Evolutionary conservation across 1,284 basidiomycete species (phyloP).

Genomic region (Cystobasidiaceae sp.): DNA sequence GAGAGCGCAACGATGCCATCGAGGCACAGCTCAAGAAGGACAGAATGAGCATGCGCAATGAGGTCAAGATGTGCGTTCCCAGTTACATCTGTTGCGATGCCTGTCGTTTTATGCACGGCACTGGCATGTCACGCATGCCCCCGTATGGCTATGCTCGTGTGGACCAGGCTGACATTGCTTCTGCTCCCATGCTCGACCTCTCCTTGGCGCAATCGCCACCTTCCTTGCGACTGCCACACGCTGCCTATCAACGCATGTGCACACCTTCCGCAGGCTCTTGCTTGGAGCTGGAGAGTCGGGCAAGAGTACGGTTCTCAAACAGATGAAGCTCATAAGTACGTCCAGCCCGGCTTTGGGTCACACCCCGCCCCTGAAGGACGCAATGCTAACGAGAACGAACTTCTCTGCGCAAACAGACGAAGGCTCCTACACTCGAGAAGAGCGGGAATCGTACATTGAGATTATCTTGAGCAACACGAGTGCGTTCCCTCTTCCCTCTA

Average conservation of each 20-base stretch:
- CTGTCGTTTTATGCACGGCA: background rate
- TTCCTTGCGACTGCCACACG: too few relatives aligned
- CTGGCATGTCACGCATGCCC: background rate
- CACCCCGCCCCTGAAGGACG: background rate
- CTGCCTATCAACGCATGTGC: background rate
- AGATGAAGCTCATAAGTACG: constrained; percentile 88
- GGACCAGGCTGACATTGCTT: background rate
- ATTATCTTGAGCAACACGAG: constrained; percentile 91
- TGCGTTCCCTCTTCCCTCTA: constrained; percentile 51
- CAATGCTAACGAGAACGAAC: background rate
- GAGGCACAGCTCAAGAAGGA: constrained; percentile 92
- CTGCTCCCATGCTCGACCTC: too few relatives aligned
- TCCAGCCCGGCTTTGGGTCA: background rate
- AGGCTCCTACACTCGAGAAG: constrained; percentile 75
- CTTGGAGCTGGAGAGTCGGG: constrained; percentile 90
- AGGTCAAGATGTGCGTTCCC: constrained; percentile 61
- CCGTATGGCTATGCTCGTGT: background rate
- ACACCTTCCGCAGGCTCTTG: background rate
- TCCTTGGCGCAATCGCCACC: too few relatives aligned
- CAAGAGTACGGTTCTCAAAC: constrained; percentile 85
- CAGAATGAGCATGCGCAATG: constrained; percentile 78
- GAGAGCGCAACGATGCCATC: constrained; percentile 74
- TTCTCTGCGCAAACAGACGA: constrained; percentile 34
- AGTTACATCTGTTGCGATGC: background rate
- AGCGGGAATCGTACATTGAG: constrained; percentile 93